Evolutionary conservation across 768 basidiomycete species (phyloP), one percentile per base, ranked within the genome.

Genomic region (Asterophora lycoperdoides): DNA sequence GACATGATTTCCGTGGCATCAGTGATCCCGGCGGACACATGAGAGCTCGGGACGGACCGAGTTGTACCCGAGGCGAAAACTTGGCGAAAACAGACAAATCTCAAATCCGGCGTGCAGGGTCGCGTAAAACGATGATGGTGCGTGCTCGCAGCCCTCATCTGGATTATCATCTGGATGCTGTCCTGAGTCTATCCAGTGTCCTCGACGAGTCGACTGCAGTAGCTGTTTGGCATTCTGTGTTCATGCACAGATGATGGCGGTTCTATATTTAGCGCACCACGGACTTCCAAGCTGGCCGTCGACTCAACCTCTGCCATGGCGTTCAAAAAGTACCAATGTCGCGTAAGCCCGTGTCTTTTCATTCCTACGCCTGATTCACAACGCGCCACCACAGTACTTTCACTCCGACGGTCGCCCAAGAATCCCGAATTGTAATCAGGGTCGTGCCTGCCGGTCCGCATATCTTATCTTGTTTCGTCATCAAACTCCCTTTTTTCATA

Each of bases 301-400:
- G 8, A 32, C 4, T 32, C 30, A 32, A 10, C 11, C 35, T 29
- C 33, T 14, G 19, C 42, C 41, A 54, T 54, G 52, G 49, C 50
- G 29, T 75, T 68, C 63, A 78, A 78, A 60, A 73, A 66, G 36
- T 64, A 71, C 49, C 69, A 68, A 26, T 78, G 77, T 62, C 76
- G 77, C 23, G 77, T 76, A 61, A 36, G 74, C 62, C 38, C 7
- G 8, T 47, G 8, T 5, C n/a, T 50, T 35, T 9, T 35, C 28
- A 26, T 15, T 26, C 8, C 23, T 39, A 42, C 14, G 6, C n/a
- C 6, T 30, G 42, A 32, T 23, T 40, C 15, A 36, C 13, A 30
- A 39, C 30, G 7, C 4, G 11, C 9, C 15, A 13, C 28, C 4
- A 30, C 56, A 80, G 79, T 70, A 81, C 59, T 80, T 74, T 43